Evolutionary conservation across 176 grass and related monocot species (phyloP), one percentile per base, ranked within the genome.

Genomic region (Oropetium thomaeum): DNA sequence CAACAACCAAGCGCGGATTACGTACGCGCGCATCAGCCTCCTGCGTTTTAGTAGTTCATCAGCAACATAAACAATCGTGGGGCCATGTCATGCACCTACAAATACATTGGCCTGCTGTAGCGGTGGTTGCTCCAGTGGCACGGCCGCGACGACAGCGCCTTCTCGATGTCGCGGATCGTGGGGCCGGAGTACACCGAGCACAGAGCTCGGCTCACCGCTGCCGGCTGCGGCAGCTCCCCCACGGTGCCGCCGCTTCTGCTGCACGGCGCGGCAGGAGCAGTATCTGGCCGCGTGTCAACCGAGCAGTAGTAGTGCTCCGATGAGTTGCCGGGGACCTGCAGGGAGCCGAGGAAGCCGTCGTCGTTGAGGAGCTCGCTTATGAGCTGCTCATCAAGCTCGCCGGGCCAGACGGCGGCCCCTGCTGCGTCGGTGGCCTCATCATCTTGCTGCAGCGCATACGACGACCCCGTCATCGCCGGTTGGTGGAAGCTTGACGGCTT

Each of bases 161-260:
- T 84, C 69, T 93, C 68, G 68, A 89, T 82, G 73, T 93, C 87
- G 43, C 26, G 49, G 58, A 93, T 87, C 68, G 90, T 89, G 6
- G 90, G 90, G 48, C 87, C 90, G 33, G 84, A 82, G 90, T 89
- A 89, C 34, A 83, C 86, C 10, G 90, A 82, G n/a, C 70, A 79
- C 67, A 87, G 38, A 3, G 71, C 77, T 27, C 71, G 75, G 78
- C 45, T 85, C 29, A 81, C 54, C n/a, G 26, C 74, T 32, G 59
- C 43, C 63, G 64, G 63, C 69, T 28, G 68, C 79, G 55, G 66
- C 26, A 15, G 8, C 32, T 53, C 53, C 35, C 58, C 79, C 58
- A 14, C 25, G 31, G 30, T 37, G 73, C 47, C 42, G 60, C 69
- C 11, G 63, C 40, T 22, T 62, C 72, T 23, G 58, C 15, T 37